A percentile compares a stretch with the other conserved stretches of the same genome.
Conservation (phyloP, 495 filamentous ascomycete genomes). For the Chaetomium tenue region DNA sequence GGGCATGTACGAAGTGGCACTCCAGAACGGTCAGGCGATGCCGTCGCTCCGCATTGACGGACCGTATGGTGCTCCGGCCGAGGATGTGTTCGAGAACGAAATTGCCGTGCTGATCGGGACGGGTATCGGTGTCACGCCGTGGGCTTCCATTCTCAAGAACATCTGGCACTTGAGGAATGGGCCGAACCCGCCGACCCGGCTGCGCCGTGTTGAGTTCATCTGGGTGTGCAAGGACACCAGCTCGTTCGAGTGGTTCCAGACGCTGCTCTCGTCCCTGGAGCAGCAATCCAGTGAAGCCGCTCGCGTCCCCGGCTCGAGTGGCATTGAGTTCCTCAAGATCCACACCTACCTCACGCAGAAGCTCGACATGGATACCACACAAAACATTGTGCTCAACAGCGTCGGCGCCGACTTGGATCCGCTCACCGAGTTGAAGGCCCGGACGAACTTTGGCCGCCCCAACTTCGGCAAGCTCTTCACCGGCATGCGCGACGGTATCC, state of each 20-base stretch:
- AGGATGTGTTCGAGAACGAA: slow-evolving; percentile 98
- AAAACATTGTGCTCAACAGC: slow-evolving; percentile 95
- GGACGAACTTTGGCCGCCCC: slow-evolving; percentile 94
- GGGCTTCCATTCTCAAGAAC: slow-evolving; percentile 96
- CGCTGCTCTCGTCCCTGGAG: slow-evolving; percentile 88
- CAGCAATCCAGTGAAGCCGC: slow-evolving; percentile 71
- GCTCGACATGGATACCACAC: slow-evolving; percentile 83
- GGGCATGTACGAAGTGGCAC: slow-evolving; percentile 98
- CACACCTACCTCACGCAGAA: slow-evolving; percentile 96
- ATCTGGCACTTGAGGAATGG: slow-evolving; percentile 92
- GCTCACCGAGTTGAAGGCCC: slow-evolving; percentile 80
- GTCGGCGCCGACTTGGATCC: slow-evolving; percentile 86
- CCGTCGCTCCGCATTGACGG: slow-evolving; percentile 86
- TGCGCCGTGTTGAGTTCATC: slow-evolving; percentile 96
- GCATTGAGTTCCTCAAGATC: slow-evolving; percentile 89
- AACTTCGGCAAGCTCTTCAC: slow-evolving; percentile 82
- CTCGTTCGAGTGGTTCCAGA: slow-evolving; percentile 99
- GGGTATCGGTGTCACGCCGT: slow-evolving; percentile 96
- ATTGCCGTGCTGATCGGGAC: slow-evolving; percentile 96
- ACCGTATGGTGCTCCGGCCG: slow-evolving; percentile 93
- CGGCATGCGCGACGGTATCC: slow-evolving; percentile 83
- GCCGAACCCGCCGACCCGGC: slow-evolving; percentile 79
- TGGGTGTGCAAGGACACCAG: slow-evolving; percentile 97
- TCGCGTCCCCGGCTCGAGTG: slow-evolving; percentile 57
- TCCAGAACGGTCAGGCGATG: slow-evolving; percentile 89